phyloP scores from a whole-genome alignment of 2,329 filamentous ascomycete species.

The Endothia cerciana region DNA sequence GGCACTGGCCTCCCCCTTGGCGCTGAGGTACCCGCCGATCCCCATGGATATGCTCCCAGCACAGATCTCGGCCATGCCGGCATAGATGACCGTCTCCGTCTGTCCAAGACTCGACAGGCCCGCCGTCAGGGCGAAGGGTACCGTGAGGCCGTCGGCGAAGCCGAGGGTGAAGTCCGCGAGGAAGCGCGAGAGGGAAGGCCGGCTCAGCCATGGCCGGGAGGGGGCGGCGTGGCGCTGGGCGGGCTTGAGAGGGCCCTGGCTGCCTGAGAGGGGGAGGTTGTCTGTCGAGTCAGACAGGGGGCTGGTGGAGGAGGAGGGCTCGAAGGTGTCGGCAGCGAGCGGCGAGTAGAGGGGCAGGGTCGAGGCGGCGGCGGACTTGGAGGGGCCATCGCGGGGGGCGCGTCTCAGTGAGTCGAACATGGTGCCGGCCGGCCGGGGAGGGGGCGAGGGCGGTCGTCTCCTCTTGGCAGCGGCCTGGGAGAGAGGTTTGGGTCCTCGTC shows the following conservation, averaged over 20 bases:
- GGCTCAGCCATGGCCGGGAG: slow-evolving; percentile 7
- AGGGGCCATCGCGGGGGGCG: slow-evolving; percentile 8
- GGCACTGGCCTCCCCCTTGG: slow-evolving; percentile 42
- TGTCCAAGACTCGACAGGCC: slow-evolving; percentile 66
- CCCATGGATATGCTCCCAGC: slow-evolving; percentile 76
- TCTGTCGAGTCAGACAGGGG: not conserved
- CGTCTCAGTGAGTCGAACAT: slow-evolving; percentile 14
- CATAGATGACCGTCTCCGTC: slow-evolving; percentile 66
- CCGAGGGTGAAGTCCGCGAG: slow-evolving; percentile 72
- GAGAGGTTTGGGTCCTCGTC: not conserved
- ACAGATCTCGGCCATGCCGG: slow-evolving; percentile 71
- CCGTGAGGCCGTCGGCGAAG: slow-evolving; percentile 74
- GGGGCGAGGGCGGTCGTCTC: not conserved
- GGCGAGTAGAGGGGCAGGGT: slow-evolving; percentile 25
- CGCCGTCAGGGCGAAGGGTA: slow-evolving; percentile 75
- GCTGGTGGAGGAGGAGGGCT: not conserved
- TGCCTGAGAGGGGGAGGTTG: not conserved
- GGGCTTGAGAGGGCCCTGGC: slow-evolving; percentile 14
- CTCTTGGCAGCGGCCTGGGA: not conserved
- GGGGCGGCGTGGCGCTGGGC: slow-evolving; percentile 26
- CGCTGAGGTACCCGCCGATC: slow-evolving; percentile 70
- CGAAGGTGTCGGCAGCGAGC: slow-evolving; percentile 12
- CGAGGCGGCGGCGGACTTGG: not conserved
- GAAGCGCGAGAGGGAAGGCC: slow-evolving; percentile 44
- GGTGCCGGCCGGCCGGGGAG: not conserved